Evolutionary conservation across 202 grass and related monocot genomes (phyloP).

Genomic region (Tripidium arundinaceum): DNA sequence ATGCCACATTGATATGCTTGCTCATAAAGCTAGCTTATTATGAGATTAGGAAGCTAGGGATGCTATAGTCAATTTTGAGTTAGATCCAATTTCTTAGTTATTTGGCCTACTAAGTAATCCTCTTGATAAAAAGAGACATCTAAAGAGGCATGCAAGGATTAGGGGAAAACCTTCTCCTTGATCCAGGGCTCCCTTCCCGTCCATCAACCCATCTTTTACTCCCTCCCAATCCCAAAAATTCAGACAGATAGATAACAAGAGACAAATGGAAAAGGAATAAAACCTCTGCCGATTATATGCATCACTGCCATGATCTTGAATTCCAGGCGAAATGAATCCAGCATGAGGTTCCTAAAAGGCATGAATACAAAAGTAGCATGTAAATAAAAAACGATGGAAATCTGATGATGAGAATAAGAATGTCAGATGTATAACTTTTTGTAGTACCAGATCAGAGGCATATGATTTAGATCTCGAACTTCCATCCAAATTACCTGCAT

Average conservation of each 20-base stretch:
- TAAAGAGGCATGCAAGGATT: neutral
- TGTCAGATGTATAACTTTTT: slow-evolving; percentile 9
- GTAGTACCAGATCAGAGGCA: slow-evolving; percentile 58
- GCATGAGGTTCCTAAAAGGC: slow-evolving; percentile 73
- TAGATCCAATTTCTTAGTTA: neutral
- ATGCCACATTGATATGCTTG: neutral
- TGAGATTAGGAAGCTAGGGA: neutral
- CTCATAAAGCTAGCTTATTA: neutral
- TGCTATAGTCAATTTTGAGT: neutral
- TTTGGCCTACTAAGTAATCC: neutral
- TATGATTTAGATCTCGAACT: slow-evolving; percentile 54
- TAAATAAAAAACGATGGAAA: slow-evolving; percentile 20
- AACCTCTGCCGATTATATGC: slow-evolving; percentile 59
- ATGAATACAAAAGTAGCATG: slow-evolving; percentile 15
- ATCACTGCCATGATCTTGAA: slow-evolving; percentile 32
- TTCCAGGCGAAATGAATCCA: slow-evolving; percentile 52
- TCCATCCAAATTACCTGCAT: slow-evolving; percentile 38
- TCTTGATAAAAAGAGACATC: neutral
- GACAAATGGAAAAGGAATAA: slow-evolving; percentile 2
- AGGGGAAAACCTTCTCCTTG: neutral
- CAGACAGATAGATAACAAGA: slow-evolving; percentile 3
- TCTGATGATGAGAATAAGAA: slow-evolving; percentile 15
- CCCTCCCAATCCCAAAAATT: neutral
- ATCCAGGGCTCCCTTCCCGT: neutral
- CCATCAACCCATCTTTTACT: neutral